Percentiles rank a stretch among this genome's conserved stretches.
Conservation (phyloP, 1,284 basidiomycete genomes). For the Kalmanozyma brasiliensis region DNA sequence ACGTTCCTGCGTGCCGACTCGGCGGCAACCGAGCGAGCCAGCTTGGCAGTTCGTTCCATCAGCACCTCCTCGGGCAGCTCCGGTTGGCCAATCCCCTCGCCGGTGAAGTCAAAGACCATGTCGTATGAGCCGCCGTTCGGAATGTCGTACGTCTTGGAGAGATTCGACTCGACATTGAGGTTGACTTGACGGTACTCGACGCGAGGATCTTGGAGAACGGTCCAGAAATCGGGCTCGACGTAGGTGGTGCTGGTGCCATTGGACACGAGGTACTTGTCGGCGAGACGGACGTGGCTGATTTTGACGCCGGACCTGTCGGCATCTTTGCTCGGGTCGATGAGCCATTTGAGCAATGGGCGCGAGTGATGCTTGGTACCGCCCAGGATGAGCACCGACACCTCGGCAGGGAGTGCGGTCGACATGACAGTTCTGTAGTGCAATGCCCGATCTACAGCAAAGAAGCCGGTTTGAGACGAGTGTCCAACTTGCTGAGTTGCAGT, state of each 20-base stretch:
- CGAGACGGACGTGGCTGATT: constrained; percentile 49
- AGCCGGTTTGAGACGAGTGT: too few relatives aligned
- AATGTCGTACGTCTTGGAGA: constrained; percentile 34
- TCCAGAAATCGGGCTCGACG: constrained; percentile 39
- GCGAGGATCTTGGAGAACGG: constrained; percentile 42
- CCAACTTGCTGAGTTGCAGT: too few relatives aligned
- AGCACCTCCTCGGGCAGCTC: constrained; percentile 45
- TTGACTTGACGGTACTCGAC: constrained; percentile 59
- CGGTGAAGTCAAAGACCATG: constrained; percentile 56
- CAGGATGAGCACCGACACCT: constrained; percentile 53
- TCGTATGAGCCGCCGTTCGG: constrained; percentile 42
- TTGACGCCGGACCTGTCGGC: constrained; percentile 6
- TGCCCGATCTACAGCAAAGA: too few relatives aligned
- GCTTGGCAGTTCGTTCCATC: constrained; percentile 50
- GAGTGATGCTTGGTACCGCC: constrained; percentile 47
- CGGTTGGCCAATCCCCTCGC: constrained; percentile 40
- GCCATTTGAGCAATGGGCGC: constrained; percentile 44
- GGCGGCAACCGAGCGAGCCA: constrained; percentile 39
- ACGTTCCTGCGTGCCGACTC: constrained; percentile 30
- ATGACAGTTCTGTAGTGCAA: too few relatives aligned
- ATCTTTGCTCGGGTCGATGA: constrained; percentile 17
- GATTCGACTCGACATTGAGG: constrained; percentile 26
- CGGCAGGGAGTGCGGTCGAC: constrained; percentile 10
- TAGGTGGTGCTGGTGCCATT: constrained; percentile 35
- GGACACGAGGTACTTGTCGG: constrained; percentile 52